Conservation (phyloP, 176 grass and related monocot species). For the Avena atlantica region DNA sequence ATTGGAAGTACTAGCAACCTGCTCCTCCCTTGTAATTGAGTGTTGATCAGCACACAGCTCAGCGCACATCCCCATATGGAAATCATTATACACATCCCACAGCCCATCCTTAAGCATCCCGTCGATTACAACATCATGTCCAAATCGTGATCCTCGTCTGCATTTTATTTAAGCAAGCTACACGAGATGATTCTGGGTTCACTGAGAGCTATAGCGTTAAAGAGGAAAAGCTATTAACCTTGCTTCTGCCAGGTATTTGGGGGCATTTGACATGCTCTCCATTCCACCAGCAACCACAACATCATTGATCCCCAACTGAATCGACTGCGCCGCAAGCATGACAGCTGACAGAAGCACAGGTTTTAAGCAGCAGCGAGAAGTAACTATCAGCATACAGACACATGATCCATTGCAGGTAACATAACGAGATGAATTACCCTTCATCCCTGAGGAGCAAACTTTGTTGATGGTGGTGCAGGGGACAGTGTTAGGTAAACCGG, state of each 20-base stretch:
- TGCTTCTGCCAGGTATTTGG: conserved; percentile 80
- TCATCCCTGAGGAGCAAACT: conserved; percentile 96
- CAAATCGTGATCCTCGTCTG: conserved; percentile 87
- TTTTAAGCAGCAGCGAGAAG: not conserved
- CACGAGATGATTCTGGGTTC: not conserved
- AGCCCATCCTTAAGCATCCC: conserved; percentile 94
- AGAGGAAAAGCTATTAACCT: conserved; percentile 47
- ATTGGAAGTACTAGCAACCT: conserved; percentile 49
- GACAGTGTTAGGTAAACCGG: conserved; percentile 82
- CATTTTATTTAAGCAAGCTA: conserved; percentile 26
- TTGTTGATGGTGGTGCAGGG: conserved; percentile 92
- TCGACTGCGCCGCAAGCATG: conserved; percentile 87
- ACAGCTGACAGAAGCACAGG: conserved; percentile 54
- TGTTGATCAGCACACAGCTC: conserved; percentile 79
- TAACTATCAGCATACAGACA: not conserved
- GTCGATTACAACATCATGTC: conserved; percentile 79
- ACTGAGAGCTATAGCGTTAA: not conserved
- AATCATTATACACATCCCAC: conserved; percentile 95
- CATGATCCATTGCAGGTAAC: too few relatives aligned
- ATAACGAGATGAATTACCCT: conserved; percentile 50
- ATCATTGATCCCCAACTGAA: conserved; percentile 87
- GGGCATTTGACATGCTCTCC: conserved; percentile 97
- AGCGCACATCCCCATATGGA: conserved; percentile 91
- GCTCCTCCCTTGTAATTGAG: conserved; percentile 73
- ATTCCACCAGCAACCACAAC: conserved; percentile 89